phyloP scores from a whole-genome alignment of 768 basidiomycete genomes.

The Lentinula aciculospora region DNA sequence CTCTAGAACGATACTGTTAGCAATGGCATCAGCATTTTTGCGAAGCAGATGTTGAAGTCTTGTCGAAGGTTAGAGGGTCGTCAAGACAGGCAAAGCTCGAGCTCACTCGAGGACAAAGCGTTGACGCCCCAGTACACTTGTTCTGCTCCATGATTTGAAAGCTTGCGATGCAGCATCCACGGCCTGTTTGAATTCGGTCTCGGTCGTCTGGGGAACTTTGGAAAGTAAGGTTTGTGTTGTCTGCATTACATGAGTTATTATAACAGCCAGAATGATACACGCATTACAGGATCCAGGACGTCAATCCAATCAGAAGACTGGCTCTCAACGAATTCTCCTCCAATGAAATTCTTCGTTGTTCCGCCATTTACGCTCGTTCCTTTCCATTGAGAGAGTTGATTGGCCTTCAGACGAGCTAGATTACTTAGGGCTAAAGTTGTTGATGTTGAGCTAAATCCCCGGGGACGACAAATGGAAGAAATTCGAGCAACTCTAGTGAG shows the following conservation, averaged over 20 bases:
- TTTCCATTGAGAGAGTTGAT: constrained; percentile 75
- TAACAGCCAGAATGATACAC: not conserved
- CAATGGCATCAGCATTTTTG: constrained; percentile 80
- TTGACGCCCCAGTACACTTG: constrained; percentile 83
- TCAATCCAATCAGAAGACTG: constrained; percentile 77
- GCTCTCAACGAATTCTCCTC: constrained; percentile 85
- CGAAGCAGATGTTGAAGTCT: constrained; percentile 88
- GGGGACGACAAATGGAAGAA: not conserved
- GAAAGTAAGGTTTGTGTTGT: constrained; percentile 89
- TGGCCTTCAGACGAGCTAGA: constrained; percentile 55
- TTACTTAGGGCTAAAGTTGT: constrained; percentile 45
- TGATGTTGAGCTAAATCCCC: constrained; percentile 39
- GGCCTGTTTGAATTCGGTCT: constrained; percentile 75
- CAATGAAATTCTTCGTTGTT: constrained; percentile 88
- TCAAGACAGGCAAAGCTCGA: not conserved
- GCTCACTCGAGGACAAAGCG: constrained; percentile 84
- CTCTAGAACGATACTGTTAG: constrained; percentile 85
- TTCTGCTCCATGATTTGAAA: constrained; percentile 83
- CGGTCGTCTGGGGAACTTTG: constrained; percentile 84
- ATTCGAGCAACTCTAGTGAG: not conserved
- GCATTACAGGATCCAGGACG: constrained; percentile 79
- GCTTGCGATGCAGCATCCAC: constrained; percentile 80
- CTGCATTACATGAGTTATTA: constrained; percentile 29
- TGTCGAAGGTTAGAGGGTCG: not conserved
- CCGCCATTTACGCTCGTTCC: constrained; percentile 86